Percentiles rank a stretch among this genome's conserved stretches.
Evolutionary conservation across 768 basidiomycete species (phyloP).

Genomic region (Nidula microcarpa): DNA sequence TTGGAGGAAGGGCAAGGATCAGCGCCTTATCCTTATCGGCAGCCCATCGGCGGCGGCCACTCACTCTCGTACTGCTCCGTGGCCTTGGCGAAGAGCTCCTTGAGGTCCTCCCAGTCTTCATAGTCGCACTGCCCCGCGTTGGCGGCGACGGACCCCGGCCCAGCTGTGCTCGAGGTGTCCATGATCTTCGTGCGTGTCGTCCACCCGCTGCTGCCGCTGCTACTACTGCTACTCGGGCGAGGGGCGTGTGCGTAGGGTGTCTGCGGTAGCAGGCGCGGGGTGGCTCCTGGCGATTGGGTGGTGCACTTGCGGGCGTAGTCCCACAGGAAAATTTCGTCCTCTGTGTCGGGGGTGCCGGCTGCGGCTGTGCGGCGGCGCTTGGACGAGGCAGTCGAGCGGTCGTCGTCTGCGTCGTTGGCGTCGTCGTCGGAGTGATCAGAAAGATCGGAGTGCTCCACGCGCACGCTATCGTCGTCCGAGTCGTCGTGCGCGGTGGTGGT

Average conservation of each 20-base stretch:
- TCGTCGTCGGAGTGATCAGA: constrained; percentile 15
- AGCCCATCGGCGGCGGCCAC: constrained; percentile 12
- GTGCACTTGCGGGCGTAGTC: constrained; percentile 29
- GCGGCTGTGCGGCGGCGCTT: not conserved
- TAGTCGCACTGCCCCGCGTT: constrained; percentile 22
- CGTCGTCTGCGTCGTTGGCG: constrained; percentile 11
- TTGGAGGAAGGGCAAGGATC: constrained; percentile 1
- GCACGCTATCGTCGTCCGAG: not conserved
- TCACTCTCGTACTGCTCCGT: constrained; percentile 57
- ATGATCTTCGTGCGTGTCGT: constrained; percentile 30
- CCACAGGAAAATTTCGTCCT: constrained; percentile 22
- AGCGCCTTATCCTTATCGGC: not conserved
- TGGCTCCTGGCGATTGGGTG: constrained; percentile 4
- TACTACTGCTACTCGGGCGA: no score
- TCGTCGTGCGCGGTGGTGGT: constrained; percentile 11
- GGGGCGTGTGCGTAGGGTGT: constrained; percentile 4
- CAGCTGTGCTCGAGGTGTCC: constrained; percentile 35
- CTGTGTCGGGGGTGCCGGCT: not conserved
- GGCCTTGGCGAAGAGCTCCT: constrained; percentile 57
- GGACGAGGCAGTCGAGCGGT: not conserved
- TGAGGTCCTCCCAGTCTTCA: constrained; percentile 67
- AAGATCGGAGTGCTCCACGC: not conserved
- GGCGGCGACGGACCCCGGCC: constrained; percentile 11
- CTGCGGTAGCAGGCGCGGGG: not conserved
- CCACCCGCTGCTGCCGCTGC: constrained; percentile 12